Evolutionary conservation across 2,329 filamentous ascomycete species (phyloP), one percentile per base, ranked within the genome.

Genomic region (Sclerotinia borealis): DNA sequence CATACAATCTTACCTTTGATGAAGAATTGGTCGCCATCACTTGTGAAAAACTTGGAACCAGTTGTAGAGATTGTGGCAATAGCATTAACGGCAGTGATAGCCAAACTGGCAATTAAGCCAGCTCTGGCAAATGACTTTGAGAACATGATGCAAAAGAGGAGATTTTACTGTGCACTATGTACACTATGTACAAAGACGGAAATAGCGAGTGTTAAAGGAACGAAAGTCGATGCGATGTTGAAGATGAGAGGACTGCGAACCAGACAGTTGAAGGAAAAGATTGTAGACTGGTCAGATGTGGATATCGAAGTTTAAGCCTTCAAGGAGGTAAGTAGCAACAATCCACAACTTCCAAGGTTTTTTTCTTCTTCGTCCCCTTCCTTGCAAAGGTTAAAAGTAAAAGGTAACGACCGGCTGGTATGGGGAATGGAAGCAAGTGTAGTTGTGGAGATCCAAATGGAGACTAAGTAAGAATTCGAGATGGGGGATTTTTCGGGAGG

Each of bases 41-140:
- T 85, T 69, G 86, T 87, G 79, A 96, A 96, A 80, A 96, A 92
- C 77, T 96, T 96, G 78, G 88, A 87, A 58, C 91, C 91, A 61
- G 88, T 84, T 25, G 79, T 76, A 59, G 80, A 78, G 64, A 86
- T 79, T 29, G 79, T 78, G 41, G 81, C 76, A 54, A 85, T 68
- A 36, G 81, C 71, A 63, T 66, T 65, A 22, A 68, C 67, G 27
- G 68, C 59, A 47, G 60, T 68, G 43, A 70, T 63, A 63, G 70
- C 72, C 10, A 69, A 66, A 49, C 66, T 66, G 47, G 70, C 69
- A 43, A 73, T 64, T 61, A 72, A 58, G 22, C 61, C 68, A 56
- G 65, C 66, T 45, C 58, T 64, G 9, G 67, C 63, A 54, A 72
- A 48, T 13, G 63, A 60, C 37, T 67, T 72, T 19, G 68, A 65